Evolutionary conservation across 2,329 filamentous ascomycete genomes (phyloP).

Genomic region (Alternaria sp.): DNA sequence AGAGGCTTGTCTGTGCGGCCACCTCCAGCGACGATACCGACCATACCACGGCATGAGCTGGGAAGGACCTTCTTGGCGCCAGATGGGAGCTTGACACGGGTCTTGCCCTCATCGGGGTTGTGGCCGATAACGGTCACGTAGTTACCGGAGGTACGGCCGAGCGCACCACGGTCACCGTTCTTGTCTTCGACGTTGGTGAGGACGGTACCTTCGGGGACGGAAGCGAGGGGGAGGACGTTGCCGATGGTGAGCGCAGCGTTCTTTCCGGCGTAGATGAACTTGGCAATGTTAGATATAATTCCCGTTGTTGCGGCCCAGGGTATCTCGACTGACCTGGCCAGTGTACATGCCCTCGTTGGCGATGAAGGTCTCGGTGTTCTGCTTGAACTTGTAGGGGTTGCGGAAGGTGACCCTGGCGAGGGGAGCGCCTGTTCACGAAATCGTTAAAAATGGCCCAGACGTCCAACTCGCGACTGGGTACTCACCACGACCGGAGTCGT

Average conservation of each 20-base stretch:
- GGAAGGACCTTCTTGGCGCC: conserved; percentile 99
- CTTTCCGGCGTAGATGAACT: conserved; percentile 99
- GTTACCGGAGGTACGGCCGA: conserved; percentile 98
- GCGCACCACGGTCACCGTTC: conserved; percentile 92
- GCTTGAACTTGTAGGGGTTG: conserved; percentile 98
- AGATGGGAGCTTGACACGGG: conserved; percentile 97
- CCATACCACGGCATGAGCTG: conserved; percentile 94
- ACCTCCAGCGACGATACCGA: conserved; percentile 98
- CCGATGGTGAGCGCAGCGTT: conserved; percentile 95
- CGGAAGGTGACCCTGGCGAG: conserved; percentile 97
- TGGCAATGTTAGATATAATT: conserved; percentile 25
- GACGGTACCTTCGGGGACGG: conserved; percentile 98
- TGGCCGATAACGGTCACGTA: conserved; percentile 77
- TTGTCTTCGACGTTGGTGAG: conserved; percentile 99
- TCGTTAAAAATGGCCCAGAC: conserved; percentile 26
- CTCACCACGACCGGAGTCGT: conserved; percentile 95
- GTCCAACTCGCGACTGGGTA: conserved; percentile 17
- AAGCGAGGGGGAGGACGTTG: conserved; percentile 93
- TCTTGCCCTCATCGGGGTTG: conserved; percentile 83
- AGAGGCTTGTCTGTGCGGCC: conserved; percentile 99
- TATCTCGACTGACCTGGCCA: conserved; percentile 68
- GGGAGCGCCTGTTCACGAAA: conserved; percentile 62
- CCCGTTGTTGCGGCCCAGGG: neutral
- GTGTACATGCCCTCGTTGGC: conserved; percentile 99
- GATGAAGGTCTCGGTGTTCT: conserved; percentile 98